phyloP scores from a whole-genome alignment of 768 basidiomycete genomes.

The Lyophyllum decastes region DNA sequence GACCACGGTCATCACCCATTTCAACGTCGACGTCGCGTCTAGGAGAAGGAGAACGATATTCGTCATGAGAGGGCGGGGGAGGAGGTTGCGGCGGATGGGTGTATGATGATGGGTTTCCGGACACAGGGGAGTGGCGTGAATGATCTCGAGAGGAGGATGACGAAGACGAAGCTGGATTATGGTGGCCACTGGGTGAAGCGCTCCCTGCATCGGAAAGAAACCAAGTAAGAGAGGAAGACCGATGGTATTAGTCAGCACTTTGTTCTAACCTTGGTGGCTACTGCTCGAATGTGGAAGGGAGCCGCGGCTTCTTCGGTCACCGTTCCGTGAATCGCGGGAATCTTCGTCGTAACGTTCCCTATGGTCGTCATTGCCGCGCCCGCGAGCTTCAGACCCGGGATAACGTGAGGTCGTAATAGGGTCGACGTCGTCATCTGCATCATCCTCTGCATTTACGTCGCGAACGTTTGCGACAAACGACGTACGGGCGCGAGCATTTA shows the following conservation, averaged over 20 bases:
- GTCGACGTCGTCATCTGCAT: conserved; percentile 48
- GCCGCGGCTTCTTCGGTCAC: conserved; percentile 15
- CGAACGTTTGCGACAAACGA: conserved; percentile 50
- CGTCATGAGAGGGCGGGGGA: conserved; percentile 3
- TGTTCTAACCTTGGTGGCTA: conserved; percentile 41
- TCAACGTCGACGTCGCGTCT: neutral
- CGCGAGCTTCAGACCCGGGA: conserved; percentile 43
- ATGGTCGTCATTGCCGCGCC: conserved; percentile 44
- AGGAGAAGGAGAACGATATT: neutral
- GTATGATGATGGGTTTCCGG: conserved; percentile 13
- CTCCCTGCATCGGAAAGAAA: conserved; percentile 9
- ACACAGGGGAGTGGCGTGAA: conserved; percentile 11
- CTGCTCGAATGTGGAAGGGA: conserved; percentile 15
- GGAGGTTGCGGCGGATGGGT: conserved; percentile 13
- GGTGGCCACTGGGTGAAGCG: conserved; percentile 22
- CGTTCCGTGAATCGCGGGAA: conserved; percentile 37
- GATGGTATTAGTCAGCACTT: conserved; percentile 2
- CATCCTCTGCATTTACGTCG: conserved; percentile 46
- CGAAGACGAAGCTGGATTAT: conserved; percentile 11
- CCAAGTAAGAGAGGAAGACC: neutral
- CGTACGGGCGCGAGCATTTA: conserved; percentile 41
- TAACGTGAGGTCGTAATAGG: conserved; percentile 46
- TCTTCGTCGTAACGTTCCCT: conserved; percentile 47
- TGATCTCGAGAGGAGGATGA: conserved; percentile 10
- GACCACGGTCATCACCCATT: neutral